Base-by-base conservation (phyloP, 768 basidiomycete genomes). In the Tephrocybe rancida region DNA sequence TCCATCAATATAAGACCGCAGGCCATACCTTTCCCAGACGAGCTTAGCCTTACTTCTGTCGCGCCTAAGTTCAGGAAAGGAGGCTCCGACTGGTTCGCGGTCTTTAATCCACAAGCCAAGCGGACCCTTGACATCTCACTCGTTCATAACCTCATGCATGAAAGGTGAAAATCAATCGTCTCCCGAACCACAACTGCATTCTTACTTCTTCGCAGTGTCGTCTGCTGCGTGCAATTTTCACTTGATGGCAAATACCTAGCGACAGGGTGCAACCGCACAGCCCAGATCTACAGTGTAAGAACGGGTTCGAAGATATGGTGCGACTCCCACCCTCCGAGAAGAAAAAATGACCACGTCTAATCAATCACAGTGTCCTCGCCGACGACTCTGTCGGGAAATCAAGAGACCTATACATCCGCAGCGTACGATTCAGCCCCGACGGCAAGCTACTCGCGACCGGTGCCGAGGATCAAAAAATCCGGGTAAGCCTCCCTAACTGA, bases 251-350 rank as follows among this genome's bases (percentile, higher is more conserved):
- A 89, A 67, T 90, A 80, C 61, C 80, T 98, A 29, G 96, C 95
- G 21, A 97, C 95, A 10, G 96, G 95, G 6, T 98, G 95, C 72
- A 98, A 98, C 71, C 81, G 96, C 90, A 92, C 93, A 0, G 93
- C 95, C 18, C 95, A 97, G 70, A 95, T 98, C 52, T 98, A 91
- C 67, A 93, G 97, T 66, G 90, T 89, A 24, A 90, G 90, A 72
- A 88, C 90, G 0, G 95, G 95, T 6, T 67, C 65, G 0, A 93
- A 92, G 73, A 87, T 87, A 26, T 94, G 89, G 95, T 94, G 59
- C 50, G 85, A 16, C 48, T 19, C 9, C 24, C 9, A 13, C 30
- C 27, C 25, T 24, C 18, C 44, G 16, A 11, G 7, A n/a, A n/a
- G n/a, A n/a, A n/a, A n/a, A n/a, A n/a, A n/a, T n/a, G 5, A 30